Conservation (phyloP, 1,284 basidiomycete species). For the Tilletia caries region DNA sequence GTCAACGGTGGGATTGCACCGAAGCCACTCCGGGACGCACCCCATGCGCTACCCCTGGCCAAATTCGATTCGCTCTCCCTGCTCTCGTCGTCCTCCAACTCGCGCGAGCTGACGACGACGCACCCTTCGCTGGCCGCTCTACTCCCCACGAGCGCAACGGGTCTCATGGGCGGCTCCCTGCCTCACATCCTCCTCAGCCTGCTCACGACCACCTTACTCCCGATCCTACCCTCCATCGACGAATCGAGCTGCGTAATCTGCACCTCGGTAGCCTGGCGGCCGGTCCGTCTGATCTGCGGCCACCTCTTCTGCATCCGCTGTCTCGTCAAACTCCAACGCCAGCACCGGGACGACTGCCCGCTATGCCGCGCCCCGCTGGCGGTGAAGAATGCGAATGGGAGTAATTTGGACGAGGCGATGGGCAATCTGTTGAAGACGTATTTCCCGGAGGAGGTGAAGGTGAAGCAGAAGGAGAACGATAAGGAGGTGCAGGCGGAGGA, state of each 20-base stretch:
- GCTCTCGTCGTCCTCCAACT: background rate
- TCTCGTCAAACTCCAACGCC: constrained; percentile 88
- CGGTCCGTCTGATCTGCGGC: constrained; percentile 73
- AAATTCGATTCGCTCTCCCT: background rate
- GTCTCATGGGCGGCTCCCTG: constrained; percentile 56
- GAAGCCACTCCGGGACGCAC: constrained; percentile 19
- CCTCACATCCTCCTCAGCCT: constrained; percentile 79
- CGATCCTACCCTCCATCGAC: constrained; percentile 77
- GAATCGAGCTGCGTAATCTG: constrained; percentile 61
- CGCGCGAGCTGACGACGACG: constrained; percentile 20
- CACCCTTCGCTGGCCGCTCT: constrained; percentile 43
- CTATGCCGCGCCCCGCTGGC: constrained; percentile 62
- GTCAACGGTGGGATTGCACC: constrained; percentile 10
- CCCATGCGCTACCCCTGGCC: constrained; percentile 8
- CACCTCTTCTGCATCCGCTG: constrained; percentile 90
- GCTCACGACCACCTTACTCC: constrained; percentile 77
- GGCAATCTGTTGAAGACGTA: constrained; percentile 84
- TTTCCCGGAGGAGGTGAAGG: constrained; percentile 81
- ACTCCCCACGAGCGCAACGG: constrained; percentile 39
- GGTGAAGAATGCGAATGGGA: constrained; percentile 43
- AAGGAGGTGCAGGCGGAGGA: constrained; percentile 72
- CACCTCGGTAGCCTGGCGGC: constrained; percentile 54
- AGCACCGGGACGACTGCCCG: constrained; percentile 75
- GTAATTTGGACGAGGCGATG: constrained; percentile 71
- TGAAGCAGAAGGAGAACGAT: constrained; percentile 75